A percentile compares a stretch with the other conserved stretches of the same genome.
These are phyloP conservation scores for Jatropha curcas DNA, from an alignment of 345 rosid genomes.

Conservation along the genomic window DNA sequence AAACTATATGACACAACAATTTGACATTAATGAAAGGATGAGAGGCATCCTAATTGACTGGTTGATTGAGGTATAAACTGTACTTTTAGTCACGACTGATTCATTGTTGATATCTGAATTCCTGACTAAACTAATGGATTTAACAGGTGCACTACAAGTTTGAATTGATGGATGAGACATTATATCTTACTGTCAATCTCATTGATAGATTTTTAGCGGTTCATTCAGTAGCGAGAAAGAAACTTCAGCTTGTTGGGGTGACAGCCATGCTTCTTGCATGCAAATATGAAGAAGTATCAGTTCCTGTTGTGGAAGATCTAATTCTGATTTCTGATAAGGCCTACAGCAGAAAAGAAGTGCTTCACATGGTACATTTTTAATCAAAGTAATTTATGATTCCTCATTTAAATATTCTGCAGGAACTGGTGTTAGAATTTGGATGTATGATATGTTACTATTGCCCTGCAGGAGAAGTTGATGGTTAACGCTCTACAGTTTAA, in stretches of 20 bases:
- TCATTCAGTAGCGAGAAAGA: slow-evolving; percentile 71
- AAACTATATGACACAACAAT: slow-evolving; percentile 73
- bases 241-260: slow-evolving; percentile 92
- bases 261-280: slow-evolving; percentile 97
- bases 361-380: slow-evolving; percentile 66
- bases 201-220: slow-evolving; percentile 82
- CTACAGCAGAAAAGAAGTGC: slow-evolving; percentile 77
- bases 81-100: not conserved
- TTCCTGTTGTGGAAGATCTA: slow-evolving; percentile 94
- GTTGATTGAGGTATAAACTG: slow-evolving; percentile 72
- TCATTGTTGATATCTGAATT: not conserved
- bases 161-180: slow-evolving; percentile 93
- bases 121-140: slow-evolving; percentile 17
- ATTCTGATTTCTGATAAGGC: slow-evolving; percentile 90
- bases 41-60: slow-evolving; percentile 93
- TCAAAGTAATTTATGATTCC: not conserved
- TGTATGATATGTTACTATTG: not conserved
- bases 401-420: not conserved
- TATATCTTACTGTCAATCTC: slow-evolving; percentile 87
- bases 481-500: slow-evolving; percentile 71
- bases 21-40: slow-evolving; percentile 84
- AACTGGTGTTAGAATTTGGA: not conserved
- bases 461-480: slow-evolving; percentile 82
- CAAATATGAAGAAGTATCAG: slow-evolving; percentile 96
- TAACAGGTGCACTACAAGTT: slow-evolving; percentile 98